Evolutionary conservation across 495 filamentous ascomycete species (phyloP).

Genomic region (Penicillium desertorum): DNA sequence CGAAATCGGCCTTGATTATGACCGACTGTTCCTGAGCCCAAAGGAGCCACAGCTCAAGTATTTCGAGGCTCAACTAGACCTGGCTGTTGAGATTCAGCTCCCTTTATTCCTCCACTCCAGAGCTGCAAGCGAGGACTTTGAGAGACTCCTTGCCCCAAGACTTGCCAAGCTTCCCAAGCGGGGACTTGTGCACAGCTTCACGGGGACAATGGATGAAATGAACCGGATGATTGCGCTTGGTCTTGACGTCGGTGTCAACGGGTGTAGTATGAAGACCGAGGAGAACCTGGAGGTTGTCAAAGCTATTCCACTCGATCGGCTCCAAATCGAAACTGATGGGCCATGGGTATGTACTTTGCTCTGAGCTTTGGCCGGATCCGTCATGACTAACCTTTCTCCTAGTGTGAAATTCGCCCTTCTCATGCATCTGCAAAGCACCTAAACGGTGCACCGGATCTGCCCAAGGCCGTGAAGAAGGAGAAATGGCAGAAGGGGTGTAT

Average conservation of each 20-base stretch:
- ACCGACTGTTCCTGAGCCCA: slow-evolving; percentile 75
- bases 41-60: slow-evolving; percentile 79
- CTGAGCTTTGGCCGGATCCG: not conserved
- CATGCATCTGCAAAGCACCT: slow-evolving; percentile 54
- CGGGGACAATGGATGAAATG: slow-evolving; percentile 83
- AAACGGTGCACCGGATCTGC: slow-evolving; percentile 43
- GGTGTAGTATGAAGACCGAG: slow-evolving; percentile 87
- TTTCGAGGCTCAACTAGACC: slow-evolving; percentile 74
- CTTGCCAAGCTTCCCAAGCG: slow-evolving; percentile 61
- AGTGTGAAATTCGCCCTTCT: slow-evolving; percentile 57
- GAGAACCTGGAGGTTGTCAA: slow-evolving; percentile 82
- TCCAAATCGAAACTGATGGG: slow-evolving; percentile 94
- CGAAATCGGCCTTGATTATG: slow-evolving; percentile 95
- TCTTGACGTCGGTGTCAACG: slow-evolving; percentile 83
- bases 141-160: slow-evolving; percentile 54
- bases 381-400: slow-evolving; percentile 14
- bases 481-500: slow-evolving; percentile 79
- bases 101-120: slow-evolving; percentile 90
- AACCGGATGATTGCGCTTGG: slow-evolving; percentile 68
- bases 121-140: slow-evolving; percentile 80
- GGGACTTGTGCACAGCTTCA: slow-evolving; percentile 89
- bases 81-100: slow-evolving; percentile 74
- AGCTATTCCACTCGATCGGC: slow-evolving; percentile 65
- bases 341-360: slow-evolving; percentile 62
- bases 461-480: slow-evolving; percentile 84